Conservation (phyloP, 805 yeast genomes). For the Yamadazyma philogaea region DNA sequence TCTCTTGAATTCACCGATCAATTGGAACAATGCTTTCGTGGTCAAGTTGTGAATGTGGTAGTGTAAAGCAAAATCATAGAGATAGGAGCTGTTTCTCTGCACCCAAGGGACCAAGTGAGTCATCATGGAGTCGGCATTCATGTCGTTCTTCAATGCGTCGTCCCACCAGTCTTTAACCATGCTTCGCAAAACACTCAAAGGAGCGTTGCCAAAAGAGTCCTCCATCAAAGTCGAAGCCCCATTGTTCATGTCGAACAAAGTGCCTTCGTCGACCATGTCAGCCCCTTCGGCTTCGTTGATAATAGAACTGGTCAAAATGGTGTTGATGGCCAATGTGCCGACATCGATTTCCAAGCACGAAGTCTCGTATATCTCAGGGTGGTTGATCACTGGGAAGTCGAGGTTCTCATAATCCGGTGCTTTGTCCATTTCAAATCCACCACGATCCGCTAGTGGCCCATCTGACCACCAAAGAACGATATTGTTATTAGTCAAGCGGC, state of each 20-base stretch:
- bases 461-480: constrained; percentile 94
- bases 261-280: constrained; percentile 55
- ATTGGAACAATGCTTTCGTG: constrained; percentile 74
- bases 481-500: constrained; percentile 61
- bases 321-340: constrained; percentile 78
- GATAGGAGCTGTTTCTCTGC: constrained; percentile 63
- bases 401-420: constrained; percentile 53
- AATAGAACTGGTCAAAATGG: constrained; percentile 78
- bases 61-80: constrained; percentile 76
- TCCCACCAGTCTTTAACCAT: constrained; percentile 94
- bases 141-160: constrained; percentile 64
- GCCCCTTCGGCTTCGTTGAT: constrained; percentile 88
- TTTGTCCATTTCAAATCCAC: constrained; percentile 70
- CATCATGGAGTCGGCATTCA: constrained; percentile 79
- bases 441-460: constrained; percentile 75
- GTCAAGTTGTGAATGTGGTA: constrained; percentile 87
- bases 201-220: constrained; percentile 77
- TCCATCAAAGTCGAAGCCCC: constrained; percentile 60
- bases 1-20: constrained; percentile 71
- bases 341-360: constrained; percentile 77
- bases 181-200: constrained; percentile 64
- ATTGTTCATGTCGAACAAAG: constrained; percentile 32
- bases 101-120: constrained; percentile 85
- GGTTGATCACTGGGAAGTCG: constrained; percentile 68
- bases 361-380: constrained; percentile 74